Conservation (phyloP, 202 grass and related monocot genomes). For the Carex arenaria region DNA sequence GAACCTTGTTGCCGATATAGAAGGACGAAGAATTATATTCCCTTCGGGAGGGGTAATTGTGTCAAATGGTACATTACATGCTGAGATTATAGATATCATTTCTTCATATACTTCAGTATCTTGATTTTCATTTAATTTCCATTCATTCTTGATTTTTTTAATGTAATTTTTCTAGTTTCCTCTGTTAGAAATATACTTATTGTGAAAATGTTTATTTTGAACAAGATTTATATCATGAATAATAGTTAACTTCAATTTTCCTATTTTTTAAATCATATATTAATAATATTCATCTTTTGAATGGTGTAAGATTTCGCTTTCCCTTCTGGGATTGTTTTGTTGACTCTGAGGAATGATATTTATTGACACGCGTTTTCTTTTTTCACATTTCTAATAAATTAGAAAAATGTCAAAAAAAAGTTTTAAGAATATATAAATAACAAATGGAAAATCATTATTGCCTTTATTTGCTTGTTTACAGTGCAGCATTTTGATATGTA, state of each 20-base stretch:
- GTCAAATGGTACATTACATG: slow-evolving; percentile 65
- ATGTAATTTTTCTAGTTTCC: neutral
- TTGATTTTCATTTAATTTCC: neutral
- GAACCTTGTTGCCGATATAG: slow-evolving; percentile 68
- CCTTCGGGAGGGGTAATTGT: slow-evolving; percentile 71
- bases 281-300: neutral
- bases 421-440: neutral
- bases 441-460: neutral
- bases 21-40: slow-evolving; percentile 63
- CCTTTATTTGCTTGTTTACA: neutral
- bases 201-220: neutral
- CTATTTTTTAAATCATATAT: neutral
- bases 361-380: neutral
- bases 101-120: slow-evolving; percentile 38
- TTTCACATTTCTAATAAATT: neutral
- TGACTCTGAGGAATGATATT: neutral
- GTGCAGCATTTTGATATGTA: neutral
- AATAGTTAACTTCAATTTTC: neutral
- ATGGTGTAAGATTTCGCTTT: neutral
- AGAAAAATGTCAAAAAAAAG: neutral
- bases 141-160: neutral
- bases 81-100: slow-evolving; percentile 60
- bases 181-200: neutral
- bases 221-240: neutral
- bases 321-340: neutral